Evolutionary conservation across 768 basidiomycete species (phyloP).

Genomic region (Postia placenta): DNA sequence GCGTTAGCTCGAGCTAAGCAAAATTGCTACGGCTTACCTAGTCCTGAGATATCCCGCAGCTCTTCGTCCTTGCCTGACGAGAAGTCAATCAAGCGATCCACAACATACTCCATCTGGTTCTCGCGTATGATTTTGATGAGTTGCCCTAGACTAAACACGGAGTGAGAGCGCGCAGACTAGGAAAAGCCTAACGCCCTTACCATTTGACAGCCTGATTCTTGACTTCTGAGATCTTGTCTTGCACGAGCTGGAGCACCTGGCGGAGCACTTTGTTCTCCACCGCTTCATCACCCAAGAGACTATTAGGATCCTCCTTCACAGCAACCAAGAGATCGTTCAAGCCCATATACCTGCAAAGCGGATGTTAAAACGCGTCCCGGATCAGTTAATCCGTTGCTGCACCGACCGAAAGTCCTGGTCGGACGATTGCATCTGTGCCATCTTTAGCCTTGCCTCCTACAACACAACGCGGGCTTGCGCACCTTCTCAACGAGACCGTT

Average conservation of each 20-base stretch:
- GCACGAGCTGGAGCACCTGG: slow-evolving; percentile 79
- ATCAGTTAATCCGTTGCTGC: too few relatives aligned
- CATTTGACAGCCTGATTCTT: slow-evolving; percentile 98
- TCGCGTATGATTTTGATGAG: slow-evolving; percentile 87
- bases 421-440: slow-evolving; percentile 72
- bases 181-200: slow-evolving; percentile 34
- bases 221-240: slow-evolving; percentile 96
- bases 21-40: slow-evolving; percentile 50
- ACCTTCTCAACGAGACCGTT: slow-evolving; percentile 82
- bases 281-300: slow-evolving; percentile 78
- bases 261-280: slow-evolving; percentile 81
- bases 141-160: slow-evolving; percentile 63
- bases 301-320: slow-evolving; percentile 69
- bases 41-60: slow-evolving; percentile 86
- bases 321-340: slow-evolving; percentile 91
- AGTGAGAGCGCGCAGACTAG: background rate
- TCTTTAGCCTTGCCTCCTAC: slow-evolving; percentile 2
- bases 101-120: slow-evolving; percentile 75
- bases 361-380: slow-evolving; percentile 18
- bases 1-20: background rate
- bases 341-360: slow-evolving; percentile 78
- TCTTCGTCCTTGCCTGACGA: slow-evolving; percentile 88
- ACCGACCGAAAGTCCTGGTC: slow-evolving; percentile 85
- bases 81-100: slow-evolving; percentile 85
- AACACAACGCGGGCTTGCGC: background rate